Base-by-base conservation (phyloP, 2,329 filamentous ascomycete genomes). In the Aspergillus ochraceoroseus region DNA sequence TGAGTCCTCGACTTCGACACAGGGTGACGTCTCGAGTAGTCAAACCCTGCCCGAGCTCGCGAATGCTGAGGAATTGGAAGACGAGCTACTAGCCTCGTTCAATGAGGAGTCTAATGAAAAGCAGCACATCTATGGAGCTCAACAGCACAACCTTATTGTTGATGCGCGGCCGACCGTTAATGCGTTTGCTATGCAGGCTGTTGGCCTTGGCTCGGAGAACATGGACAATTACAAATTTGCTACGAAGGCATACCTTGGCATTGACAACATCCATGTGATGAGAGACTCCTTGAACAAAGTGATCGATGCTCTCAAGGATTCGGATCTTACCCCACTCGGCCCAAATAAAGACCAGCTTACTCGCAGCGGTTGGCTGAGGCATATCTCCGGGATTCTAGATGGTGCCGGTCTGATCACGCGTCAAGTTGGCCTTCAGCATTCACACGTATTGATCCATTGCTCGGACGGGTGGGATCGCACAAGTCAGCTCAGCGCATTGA, bases 191-290 rank as follows among this genome's bases (percentile, higher is more conserved):
- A 96, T 95, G 77, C 89, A 95, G 62, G 86, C 89, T 3, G 82
- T 90, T 49, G 92, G 92, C 5, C 81, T 89, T 62, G 92, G 92
- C 2, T 95, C 90, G 0, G 92, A 98, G 65, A 95, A 95, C 57
- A 95, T 96, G 86, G 87, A 95, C 50, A 85, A 95, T 65, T 98
- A 98, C 69, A 87, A 84, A 47, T 90, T 89, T 56, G 87, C 88
- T 11, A 83, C 83, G 44, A 95, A 95, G 65, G 83, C 84, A 19
- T 98, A 94, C 59, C 76, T 98, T 41, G 92, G 87, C 48, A 98
- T 98, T 57, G 90, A 94, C 63, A 98, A 98, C 61, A 96, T 98
- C 45, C 92, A 98, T 59, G 88, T 95, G 47, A 98, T 98, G 92
- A 79, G 92, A 42, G 84, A 85, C 47, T 96, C 90, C 1, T 72